Base-by-base conservation (phyloP, 1,284 basidiomycete genomes). In the Moniliophthora roreri region DNA sequence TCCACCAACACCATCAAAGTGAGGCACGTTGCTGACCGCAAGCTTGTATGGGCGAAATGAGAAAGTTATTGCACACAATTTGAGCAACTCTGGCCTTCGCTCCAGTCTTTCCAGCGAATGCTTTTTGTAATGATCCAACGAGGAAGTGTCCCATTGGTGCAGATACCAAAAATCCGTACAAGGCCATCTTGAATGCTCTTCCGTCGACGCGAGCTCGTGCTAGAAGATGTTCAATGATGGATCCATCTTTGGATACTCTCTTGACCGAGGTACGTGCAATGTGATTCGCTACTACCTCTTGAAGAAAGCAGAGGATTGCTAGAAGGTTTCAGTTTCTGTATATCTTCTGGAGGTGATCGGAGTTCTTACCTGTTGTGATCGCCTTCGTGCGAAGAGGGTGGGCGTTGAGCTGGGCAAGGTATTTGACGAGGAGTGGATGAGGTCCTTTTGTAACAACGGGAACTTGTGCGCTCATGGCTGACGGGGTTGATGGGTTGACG, bases 141-240 rank as follows among this genome's bases (percentile, higher is more conserved):
- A 94, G 82, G 66, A 80, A 70, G 65, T 95, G 93, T 41, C 84
- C 79, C 38, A 95, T 68, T 2, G 93, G 93, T 4, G 92, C 93
- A n/a, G 90, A 91, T 50, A 94, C 78, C 59, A 89, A 78, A 72
- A 89, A 86, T 59, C 93, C 93, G 63, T 93, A 95, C 24, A 89
- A 54, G 2, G 84, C 87, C 87, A 95, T 92, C 71, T 93, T 91
- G 60, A 89, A 53, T 7, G 91, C 88, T 60, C 81, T 84, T 46
- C 69, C 48, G 63, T 89, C 76, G 42, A 92, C 66, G 62, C 85
- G 84, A 15, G 76, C 70, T 46, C 71, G 70, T 8, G 82, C 80
- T 48, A 91, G 76, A 6, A 74, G 63, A 58, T 82, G 81, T 36
- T 76, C 61, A 58, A 83, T 64, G 11, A 71, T 51, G 1, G 86